phyloP scores from a whole-genome alignment of 1,284 basidiomycete species.

The Taiwanofungus camphoratus region DNA sequence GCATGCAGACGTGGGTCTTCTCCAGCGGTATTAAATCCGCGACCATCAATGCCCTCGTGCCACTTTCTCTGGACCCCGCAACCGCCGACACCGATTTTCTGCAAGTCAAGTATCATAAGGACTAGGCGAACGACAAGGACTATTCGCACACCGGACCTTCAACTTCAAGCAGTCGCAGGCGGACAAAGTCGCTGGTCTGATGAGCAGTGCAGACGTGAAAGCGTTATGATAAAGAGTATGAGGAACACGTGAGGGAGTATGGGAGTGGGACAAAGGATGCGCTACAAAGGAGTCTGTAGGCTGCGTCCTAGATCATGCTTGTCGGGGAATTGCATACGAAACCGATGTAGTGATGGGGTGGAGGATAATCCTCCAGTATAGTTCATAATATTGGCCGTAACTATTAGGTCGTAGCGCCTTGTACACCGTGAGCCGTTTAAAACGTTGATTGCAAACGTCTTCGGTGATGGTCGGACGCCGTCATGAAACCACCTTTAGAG shows the following conservation, averaged over 20 bases:
- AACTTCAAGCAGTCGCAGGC: conserved; percentile 30
- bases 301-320: too few relatives aligned
- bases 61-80: conserved; percentile 25
- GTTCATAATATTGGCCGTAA: too few relatives aligned
- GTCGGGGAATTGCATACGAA: too few relatives aligned
- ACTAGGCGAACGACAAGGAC: conserved; percentile 30
- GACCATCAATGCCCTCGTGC: conserved; percentile 29
- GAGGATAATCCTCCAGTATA: too few relatives aligned
- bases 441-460: too few relatives aligned
- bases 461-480: too few relatives aligned
- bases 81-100: conserved; percentile 28
- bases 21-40: conserved; percentile 23
- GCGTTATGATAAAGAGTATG: conserved; percentile 17
- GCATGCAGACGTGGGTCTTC: conserved; percentile 27
- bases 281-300: conserved; percentile 15
- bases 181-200: conserved; percentile 23
- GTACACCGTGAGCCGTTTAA: too few relatives aligned
- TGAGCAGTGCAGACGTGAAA: conserved; percentile 23
- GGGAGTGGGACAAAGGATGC: conserved; percentile 18
- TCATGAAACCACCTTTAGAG: too few relatives aligned
- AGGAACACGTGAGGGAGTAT: conserved; percentile 18
- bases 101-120: conserved; percentile 31
- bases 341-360: too few relatives aligned
- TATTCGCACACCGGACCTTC: conserved; percentile 28
- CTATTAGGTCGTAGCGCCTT: too few relatives aligned